A percentile compares a stretch with the other conserved stretches of the same genome.
Conservation (phyloP, 768 basidiomycete species). For the Leccinum longicurvipes region DNA sequence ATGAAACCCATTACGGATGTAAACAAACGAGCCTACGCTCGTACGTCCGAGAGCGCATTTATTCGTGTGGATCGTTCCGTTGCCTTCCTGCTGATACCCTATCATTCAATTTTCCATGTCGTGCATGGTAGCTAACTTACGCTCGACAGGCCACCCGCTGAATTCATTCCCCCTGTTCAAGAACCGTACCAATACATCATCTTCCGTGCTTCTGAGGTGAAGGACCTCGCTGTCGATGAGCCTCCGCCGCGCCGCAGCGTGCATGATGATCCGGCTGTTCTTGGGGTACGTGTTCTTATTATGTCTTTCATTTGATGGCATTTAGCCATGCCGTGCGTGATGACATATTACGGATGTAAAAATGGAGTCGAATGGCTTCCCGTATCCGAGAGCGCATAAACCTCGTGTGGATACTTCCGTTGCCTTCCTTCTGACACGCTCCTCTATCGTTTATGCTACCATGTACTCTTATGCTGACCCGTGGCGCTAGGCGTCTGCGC, state of each 20-base stretch:
- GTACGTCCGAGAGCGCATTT: slow-evolving; percentile 41
- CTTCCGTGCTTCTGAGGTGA: slow-evolving; percentile 87
- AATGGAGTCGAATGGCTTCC: slow-evolving; percentile 30
- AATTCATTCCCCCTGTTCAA: slow-evolving; percentile 81
- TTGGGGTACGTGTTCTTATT: slow-evolving; percentile 58
- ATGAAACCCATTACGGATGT: slow-evolving; percentile 41
- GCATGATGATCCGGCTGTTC: slow-evolving; percentile 81
- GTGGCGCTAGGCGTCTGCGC: slow-evolving; percentile 46
- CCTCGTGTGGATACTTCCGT: slow-evolving; percentile 52
- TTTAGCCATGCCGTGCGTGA: slow-evolving; percentile 23
- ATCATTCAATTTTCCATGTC: not conserved
- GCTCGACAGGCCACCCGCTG: slow-evolving; percentile 54
- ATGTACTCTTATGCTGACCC: slow-evolving; percentile 8
- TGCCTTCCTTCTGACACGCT: slow-evolving; percentile 55
- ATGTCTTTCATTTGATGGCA: not conserved
- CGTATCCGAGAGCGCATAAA: slow-evolving; percentile 44
- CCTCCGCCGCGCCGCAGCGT: slow-evolving; percentile 56
- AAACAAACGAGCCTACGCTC: slow-evolving; percentile 37
- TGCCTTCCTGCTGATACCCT: slow-evolving; percentile 59
- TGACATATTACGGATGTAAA: slow-evolving; percentile 48
- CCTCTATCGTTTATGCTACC: not conserved
- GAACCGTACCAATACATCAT: slow-evolving; percentile 89
- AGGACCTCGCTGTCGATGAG: slow-evolving; percentile 84
- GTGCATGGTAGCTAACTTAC: slow-evolving; percentile 25
- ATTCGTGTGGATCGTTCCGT: slow-evolving; percentile 58